These are phyloP conservation scores for Naganishia sp. DNA, from an alignment of 1,284 basidiomycete species.

Conservation along the genomic window DNA sequence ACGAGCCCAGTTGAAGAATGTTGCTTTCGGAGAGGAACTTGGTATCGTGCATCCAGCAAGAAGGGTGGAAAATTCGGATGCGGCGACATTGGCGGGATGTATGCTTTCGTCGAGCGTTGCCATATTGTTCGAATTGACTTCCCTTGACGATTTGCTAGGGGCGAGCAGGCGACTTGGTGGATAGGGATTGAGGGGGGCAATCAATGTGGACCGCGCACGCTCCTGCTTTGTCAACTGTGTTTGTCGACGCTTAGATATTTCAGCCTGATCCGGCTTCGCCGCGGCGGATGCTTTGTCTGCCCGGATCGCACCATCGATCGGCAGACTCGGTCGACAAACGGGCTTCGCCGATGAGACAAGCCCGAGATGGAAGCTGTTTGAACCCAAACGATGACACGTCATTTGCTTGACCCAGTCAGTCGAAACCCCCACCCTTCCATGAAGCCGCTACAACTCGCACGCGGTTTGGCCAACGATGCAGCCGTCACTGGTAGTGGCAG, in stretches of 20 bases:
- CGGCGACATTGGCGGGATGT: slow-evolving; percentile 8
- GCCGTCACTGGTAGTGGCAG: no score
- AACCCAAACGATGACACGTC: no score
- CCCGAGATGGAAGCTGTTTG: no score
- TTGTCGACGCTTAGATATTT: not conserved
- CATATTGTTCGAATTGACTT: not conserved
- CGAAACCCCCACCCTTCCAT: no score
- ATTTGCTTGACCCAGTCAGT: no score
- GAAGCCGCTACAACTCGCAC: no score
- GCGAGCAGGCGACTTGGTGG: not conserved
- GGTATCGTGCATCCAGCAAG: slow-evolving; percentile 5
- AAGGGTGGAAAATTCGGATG: slow-evolving; percentile 8
- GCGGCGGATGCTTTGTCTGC: not conserved
- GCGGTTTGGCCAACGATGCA: no score
- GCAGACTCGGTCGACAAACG: no score
- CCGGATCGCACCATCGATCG: slow-evolving; percentile 9
- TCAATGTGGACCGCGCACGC: not conserved
- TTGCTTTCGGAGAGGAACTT: slow-evolving; percentile 16
- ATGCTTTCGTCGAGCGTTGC: not conserved
- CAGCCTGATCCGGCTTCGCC: slow-evolving; percentile 1
- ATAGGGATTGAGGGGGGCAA: not conserved
- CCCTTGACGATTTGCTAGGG: not conserved
- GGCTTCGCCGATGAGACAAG: no score
- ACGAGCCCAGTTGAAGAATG: slow-evolving; percentile 59
- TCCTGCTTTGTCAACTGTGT: not conserved